A percentile compares a stretch with the other conserved stretches of the same genome.
Conservation (phyloP, 306 rosid genomes). For the Geum urbanum region DNA sequence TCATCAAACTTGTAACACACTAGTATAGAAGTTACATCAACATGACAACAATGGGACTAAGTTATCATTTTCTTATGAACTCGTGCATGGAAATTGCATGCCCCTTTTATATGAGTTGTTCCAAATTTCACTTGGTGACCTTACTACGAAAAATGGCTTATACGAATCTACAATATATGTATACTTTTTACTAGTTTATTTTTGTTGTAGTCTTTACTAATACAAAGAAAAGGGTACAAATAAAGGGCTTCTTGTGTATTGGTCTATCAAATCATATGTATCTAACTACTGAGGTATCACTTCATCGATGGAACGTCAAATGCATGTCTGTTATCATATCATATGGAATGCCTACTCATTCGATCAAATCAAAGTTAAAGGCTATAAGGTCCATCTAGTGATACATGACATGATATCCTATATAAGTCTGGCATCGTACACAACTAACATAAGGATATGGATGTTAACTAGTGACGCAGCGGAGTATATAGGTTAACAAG, state of each 20-base stretch:
- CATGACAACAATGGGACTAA: neutral
- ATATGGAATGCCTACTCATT: conserved; percentile 11
- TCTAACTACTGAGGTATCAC: neutral
- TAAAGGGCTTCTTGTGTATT: neutral
- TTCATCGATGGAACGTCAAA: neutral
- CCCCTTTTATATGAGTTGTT: too few relatives aligned
- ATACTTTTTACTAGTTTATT: neutral
- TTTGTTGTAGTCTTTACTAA: neutral
- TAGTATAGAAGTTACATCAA: neutral
- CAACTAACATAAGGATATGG: neutral
- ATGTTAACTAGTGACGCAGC: too few relatives aligned
- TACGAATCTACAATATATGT: neutral
- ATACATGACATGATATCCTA: conserved; percentile 9
- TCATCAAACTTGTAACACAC: neutral
- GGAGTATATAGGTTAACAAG: too few relatives aligned
- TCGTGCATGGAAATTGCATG: too few relatives aligned
- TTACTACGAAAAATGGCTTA: neutral
- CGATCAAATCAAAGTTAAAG: neutral
- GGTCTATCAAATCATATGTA: conserved; percentile 8
- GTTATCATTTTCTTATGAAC: too few relatives aligned
- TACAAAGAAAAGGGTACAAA: neutral
- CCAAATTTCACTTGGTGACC: neutral
- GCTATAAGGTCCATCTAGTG: neutral
- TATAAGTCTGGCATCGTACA: neutral
- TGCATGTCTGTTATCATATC: conserved; percentile 2